Conservation (phyloP, 345 rosid species). For the Eucalyptus sp. region DNA sequence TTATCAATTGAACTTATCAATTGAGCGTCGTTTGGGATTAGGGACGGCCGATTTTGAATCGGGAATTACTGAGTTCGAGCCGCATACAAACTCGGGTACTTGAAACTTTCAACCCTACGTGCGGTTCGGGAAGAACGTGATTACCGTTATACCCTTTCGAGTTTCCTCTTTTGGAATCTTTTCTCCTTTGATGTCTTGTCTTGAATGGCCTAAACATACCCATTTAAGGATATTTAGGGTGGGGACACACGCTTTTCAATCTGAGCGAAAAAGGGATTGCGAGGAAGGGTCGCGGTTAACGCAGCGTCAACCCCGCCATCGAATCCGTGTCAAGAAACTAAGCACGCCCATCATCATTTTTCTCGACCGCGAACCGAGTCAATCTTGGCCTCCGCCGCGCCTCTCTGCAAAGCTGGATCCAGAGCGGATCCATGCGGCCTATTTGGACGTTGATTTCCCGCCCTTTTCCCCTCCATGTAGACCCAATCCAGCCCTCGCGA, state of each 20-base stretch:
- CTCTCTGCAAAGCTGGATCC: not conserved
- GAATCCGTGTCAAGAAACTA: not conserved
- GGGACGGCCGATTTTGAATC: not conserved
- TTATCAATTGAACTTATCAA: not conserved
- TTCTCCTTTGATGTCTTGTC: no score
- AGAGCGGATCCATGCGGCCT: not conserved
- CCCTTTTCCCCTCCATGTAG: not conserved
- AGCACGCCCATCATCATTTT: not conserved
- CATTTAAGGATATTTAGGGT: not conserved
- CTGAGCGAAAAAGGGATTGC: no score
- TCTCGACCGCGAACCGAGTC: not conserved
- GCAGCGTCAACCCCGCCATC: not conserved
- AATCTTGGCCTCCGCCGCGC: not conserved
- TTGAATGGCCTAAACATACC: not conserved
- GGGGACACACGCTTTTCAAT: not conserved
- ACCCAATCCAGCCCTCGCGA: not conserved
- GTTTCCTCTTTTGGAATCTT: not conserved
- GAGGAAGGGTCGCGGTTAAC: not conserved
- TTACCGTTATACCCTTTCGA: not conserved
- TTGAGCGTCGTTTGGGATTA: not conserved
- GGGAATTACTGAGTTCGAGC: not conserved
- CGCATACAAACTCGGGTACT: not conserved
- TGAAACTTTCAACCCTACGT: not conserved
- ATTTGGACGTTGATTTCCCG: not conserved
- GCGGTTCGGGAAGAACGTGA: not conserved